phyloP scores from a whole-genome alignment of 2,329 filamentous ascomycete species.

The Cladophialophora exuberans region DNA sequence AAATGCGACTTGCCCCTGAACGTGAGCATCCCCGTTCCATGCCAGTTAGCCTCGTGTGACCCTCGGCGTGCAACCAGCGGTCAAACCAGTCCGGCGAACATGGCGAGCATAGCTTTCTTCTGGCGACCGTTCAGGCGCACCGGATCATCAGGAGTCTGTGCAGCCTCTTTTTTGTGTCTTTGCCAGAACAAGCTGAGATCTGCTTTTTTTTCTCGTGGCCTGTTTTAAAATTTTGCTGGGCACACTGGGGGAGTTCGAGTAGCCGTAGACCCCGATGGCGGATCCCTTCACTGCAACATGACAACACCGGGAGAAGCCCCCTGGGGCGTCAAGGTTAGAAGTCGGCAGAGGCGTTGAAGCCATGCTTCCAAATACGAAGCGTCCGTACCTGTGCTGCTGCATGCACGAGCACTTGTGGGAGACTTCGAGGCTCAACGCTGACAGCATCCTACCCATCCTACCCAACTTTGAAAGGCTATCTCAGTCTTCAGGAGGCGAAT shows the following conservation, averaged over 20 bases:
- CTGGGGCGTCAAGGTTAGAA: neutral
- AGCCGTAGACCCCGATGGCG: too few relatives aligned
- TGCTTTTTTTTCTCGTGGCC: neutral
- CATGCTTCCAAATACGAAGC: too few relatives aligned
- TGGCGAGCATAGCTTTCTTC: neutral
- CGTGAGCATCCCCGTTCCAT: neutral
- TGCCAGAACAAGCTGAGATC: constrained; percentile 2
- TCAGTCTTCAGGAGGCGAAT: neutral
- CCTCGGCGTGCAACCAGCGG: neutral
- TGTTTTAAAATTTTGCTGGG: too few relatives aligned
- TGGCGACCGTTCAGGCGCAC: neutral
- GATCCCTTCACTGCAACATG: neutral
- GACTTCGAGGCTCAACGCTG: too few relatives aligned
- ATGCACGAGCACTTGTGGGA: too few relatives aligned
- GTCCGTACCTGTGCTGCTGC: too few relatives aligned
- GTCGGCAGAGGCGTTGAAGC: neutral
- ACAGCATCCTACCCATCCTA: neutral
- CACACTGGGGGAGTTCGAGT: too few relatives aligned
- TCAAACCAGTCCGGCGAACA: neutral
- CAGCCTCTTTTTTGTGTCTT: neutral
- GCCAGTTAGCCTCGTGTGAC: neutral
- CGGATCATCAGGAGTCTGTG: neutral
- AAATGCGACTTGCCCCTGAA: neutral
- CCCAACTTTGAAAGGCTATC: constrained; percentile 9
- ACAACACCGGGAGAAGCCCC: neutral